phyloP scores from a whole-genome alignment of 192 early-diverging fungal genomes.

The Rhizoclosmatium globosum region DNA sequence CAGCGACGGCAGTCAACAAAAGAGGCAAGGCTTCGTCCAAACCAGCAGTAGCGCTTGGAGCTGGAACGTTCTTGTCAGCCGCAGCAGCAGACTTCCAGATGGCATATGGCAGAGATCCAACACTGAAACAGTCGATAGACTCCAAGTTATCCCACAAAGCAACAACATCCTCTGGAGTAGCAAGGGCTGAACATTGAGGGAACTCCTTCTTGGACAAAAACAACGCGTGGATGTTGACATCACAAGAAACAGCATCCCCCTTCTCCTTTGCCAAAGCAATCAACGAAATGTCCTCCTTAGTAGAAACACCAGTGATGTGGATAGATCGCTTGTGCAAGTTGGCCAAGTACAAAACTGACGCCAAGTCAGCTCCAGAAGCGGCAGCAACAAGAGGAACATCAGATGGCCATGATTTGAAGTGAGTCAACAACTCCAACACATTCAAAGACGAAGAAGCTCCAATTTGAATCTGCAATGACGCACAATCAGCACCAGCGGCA shows the following conservation, averaged over 20 bases:
- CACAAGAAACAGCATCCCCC: slow-evolving; percentile 89
- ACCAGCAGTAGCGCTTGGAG: slow-evolving; percentile 53
- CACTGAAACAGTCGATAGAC: slow-evolving; percentile 91
- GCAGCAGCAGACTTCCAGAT: slow-evolving; percentile 60
- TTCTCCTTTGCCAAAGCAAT: slow-evolving; percentile 88
- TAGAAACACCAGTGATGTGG: slow-evolving; percentile 87
- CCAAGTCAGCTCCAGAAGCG: slow-evolving; percentile 87
- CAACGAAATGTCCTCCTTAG: slow-evolving; percentile 82
- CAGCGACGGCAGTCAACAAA: slow-evolving; percentile 82
- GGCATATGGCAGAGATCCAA: slow-evolving; percentile 74
- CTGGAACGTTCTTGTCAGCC: background rate
- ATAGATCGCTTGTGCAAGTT: slow-evolving; percentile 83
- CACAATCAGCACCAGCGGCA: slow-evolving; percentile 50
- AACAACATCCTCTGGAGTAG: slow-evolving; percentile 65
- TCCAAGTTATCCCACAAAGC: slow-evolving; percentile 79
- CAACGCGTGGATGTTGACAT: slow-evolving; percentile 88
- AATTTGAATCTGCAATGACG: slow-evolving; percentile 66
- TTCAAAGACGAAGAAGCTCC: slow-evolving; percentile 56
- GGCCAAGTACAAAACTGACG: slow-evolving; percentile 87
- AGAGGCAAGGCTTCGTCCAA: slow-evolving; percentile 77
- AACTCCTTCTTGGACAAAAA: slow-evolving; percentile 71
- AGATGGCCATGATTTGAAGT: slow-evolving; percentile 84
- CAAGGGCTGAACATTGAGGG: slow-evolving; percentile 28
- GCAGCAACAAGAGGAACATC: slow-evolving; percentile 79
- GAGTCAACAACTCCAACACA: slow-evolving; percentile 67